Percentiles rank a stretch among this genome's conserved stretches.
Evolutionary conservation across 2,329 filamentous ascomycete genomes (phyloP).

Genomic region (Trichoderma gracile): DNA sequence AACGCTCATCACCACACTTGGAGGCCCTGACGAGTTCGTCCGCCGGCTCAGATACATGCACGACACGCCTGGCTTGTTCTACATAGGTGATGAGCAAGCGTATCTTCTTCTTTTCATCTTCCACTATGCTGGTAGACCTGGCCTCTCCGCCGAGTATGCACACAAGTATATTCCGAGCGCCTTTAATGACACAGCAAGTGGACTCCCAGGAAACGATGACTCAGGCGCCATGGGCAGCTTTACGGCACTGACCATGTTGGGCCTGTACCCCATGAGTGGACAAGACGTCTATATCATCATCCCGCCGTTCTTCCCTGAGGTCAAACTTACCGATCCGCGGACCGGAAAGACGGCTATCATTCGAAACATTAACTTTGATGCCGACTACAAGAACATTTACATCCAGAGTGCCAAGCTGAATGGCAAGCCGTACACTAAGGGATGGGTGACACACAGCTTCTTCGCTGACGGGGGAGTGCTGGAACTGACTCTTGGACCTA

Average conservation of each 20-base stretch:
- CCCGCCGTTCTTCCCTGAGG: conserved; percentile 52
- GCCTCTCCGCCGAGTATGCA: conserved; percentile 52
- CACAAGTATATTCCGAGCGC: conserved; percentile 67
- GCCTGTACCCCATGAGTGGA: conserved; percentile 56
- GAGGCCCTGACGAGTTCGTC: conserved; percentile 59
- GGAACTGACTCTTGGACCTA: conserved; percentile 54
- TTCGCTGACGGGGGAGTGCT: conserved; percentile 58
- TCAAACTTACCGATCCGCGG: conserved; percentile 39
- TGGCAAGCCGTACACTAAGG: conserved; percentile 55
- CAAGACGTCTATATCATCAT: conserved; percentile 56
- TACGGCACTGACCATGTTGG: conserved; percentile 51
- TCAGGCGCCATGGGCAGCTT: conserved; percentile 57
- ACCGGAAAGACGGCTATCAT: conserved; percentile 37
- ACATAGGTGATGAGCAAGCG: conserved; percentile 65
- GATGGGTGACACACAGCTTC: conserved; percentile 63
- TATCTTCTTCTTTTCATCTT: conserved; percentile 56
- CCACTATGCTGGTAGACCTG: conserved; percentile 69
- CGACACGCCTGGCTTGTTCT: conserved; percentile 60
- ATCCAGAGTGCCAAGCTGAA: conserved; percentile 60
- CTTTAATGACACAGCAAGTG: conserved; percentile 65
- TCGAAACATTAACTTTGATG: conserved; percentile 41
- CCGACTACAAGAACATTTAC: conserved; percentile 53
- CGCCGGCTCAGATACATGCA: conserved; percentile 65
- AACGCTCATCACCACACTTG: conserved; percentile 54
- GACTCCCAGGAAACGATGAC: conserved; percentile 59